Evolutionary conservation across 352 stramenopile species (phyloP), one percentile per base, ranked within the genome.

Genomic region (Phytopythium sindhum): DNA sequence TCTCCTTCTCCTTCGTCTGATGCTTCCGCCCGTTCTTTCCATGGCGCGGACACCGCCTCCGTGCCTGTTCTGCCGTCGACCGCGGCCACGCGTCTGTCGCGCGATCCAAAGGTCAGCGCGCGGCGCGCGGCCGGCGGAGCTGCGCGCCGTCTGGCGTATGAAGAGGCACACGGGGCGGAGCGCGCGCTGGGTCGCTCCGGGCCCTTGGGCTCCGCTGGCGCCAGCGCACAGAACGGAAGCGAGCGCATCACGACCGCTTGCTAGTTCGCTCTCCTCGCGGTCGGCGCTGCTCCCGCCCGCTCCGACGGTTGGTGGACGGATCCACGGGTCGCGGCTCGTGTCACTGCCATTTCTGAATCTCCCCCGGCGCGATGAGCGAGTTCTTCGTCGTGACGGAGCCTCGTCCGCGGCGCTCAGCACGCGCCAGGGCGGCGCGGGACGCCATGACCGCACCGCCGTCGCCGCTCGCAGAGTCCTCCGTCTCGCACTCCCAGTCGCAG

Each of bases 321-420:
- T 55, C 24, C 24, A 12, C 6, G 11, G 23, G 23, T 31, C 24
- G 47, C 47, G n/a, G 23, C 47, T 33, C 47, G n/a, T 28, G n/a
- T 33, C 50, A n/a, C 35, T 35, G 35, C 4, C 54, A 60, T 50
- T 60, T 21, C 14, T 15, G 24, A 47, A 60, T 60, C 35, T 35
- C 35, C 54, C 4, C 5, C 35, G 19, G 29, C 29, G 29, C 33
- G n/a, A 60, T 60, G 54, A 60, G 35, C 35, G 54, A 60, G 54
- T 50, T 60, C 54, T 50, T 50, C 54, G 54, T 60, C 35, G 54
- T 50, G 54, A 60, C 54, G 1, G 54, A 48, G 23, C 54, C 39
- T 9, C 33, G 39, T 3, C 35, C 35, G 54, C 35, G 35, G 35
- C 31, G 54, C 4, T 50, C 35, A 15, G 54, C 35, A 0, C 48